Percentiles rank a stretch among this genome's conserved stretches.
Evolutionary conservation across 2,329 filamentous ascomycete species (phyloP).

Genomic region (Trichophyton simii): DNA sequence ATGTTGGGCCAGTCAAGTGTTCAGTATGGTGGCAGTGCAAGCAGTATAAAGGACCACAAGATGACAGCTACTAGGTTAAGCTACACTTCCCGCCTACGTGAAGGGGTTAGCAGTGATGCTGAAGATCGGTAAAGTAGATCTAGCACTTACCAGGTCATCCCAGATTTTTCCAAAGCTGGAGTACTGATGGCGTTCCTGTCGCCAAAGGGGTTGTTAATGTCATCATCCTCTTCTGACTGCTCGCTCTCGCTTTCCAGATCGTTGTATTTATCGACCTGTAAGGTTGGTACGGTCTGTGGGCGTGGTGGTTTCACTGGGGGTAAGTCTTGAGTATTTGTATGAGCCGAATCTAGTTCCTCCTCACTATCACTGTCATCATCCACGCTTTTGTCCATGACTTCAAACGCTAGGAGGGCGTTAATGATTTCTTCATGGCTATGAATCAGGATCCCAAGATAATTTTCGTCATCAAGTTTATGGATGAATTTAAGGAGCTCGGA

Average conservation of each 20-base stretch:
- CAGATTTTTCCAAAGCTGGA: constrained; percentile 21
- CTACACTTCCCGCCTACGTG: constrained; percentile 5
- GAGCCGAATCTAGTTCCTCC: constrained; percentile 33
- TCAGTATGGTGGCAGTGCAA: neutral
- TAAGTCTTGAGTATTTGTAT: constrained; percentile 30
- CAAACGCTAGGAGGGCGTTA: constrained; percentile 81
- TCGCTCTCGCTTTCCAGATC: constrained; percentile 39
- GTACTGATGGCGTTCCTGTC: constrained; percentile 55
- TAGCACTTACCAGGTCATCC: constrained; percentile 25
- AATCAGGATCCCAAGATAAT: constrained; percentile 81
- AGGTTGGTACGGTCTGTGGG: constrained; percentile 36
- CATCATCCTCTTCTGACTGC: constrained; percentile 49
- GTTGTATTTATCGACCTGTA: constrained; percentile 38
- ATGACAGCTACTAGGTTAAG: neutral
- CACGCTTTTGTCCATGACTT: constrained; percentile 63
- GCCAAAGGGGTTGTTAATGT: constrained; percentile 78
- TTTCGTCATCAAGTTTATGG: constrained; percentile 77
- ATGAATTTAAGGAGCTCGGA: constrained; percentile 84
- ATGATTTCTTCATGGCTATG: constrained; percentile 96
- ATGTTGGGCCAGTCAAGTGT: neutral
- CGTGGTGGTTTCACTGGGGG: constrained; percentile 26
- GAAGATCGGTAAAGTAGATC: no score
- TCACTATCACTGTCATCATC: constrained; percentile 55
- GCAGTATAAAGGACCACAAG: neutral
- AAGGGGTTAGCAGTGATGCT: neutral